Base-by-base conservation (phyloP, 2,329 filamentous ascomycete genomes). In the Rhynchosporium agropyri region DNA sequence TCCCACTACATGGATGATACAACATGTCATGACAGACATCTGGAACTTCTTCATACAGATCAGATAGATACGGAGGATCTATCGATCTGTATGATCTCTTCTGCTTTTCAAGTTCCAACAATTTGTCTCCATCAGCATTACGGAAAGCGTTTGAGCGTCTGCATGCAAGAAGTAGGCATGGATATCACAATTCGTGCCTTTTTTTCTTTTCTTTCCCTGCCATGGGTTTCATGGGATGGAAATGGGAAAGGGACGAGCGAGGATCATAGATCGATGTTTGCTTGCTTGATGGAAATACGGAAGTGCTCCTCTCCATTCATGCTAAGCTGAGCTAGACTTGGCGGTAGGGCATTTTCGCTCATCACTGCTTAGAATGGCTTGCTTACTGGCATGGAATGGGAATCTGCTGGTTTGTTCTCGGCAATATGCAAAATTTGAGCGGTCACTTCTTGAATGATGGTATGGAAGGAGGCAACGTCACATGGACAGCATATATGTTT, bases 261-360 rank as follows among this genome's bases (percentile, higher is more conserved):
- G 45, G 67, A 66, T 40, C 40, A 29, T 42, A 64, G 63, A 63
- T 65, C 60, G 63, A 70, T 69, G 66, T 62, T 66, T 68, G 66
- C 64, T 33, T 36, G 67, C 63, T 71, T 71, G 71, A 73, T 74
- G 73, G 73, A 71, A 74, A 36, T 69, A 74, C 67, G 73, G 73
- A 74, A 74, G 73, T 74, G 73, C 73, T 74, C 73, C 72, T 71
- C 72, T 70, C 72, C 73, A 74, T 74, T 68, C 67, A 70, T 65
- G 68, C 67, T 67, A 68, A 65, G 57, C 50, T 10, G 33, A 10
- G 33, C 9, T 10, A 36, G 33, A 36, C 33, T 36, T 5, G 60
- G 48, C 48, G 48, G 31, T 40, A 15, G 29, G 50, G 58, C 66
- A 67, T 59, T 64, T 65, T 56, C 63, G 62, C 61, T 62, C 15